phyloP scores from a whole-genome alignment of 2,329 filamentous ascomycete species.

The Cercospora sp. region DNA sequence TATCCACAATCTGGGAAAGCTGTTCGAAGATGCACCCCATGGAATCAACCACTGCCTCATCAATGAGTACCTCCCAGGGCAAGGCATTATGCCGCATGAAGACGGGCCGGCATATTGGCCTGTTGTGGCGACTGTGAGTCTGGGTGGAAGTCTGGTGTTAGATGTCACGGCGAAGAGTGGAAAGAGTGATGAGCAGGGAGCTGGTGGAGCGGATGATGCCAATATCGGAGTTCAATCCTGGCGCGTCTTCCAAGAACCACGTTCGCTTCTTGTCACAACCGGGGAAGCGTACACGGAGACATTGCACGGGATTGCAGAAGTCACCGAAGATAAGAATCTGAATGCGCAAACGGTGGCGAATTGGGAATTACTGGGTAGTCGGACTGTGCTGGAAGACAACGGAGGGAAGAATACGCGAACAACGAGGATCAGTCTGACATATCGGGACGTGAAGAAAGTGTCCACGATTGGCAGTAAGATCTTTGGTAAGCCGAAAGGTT shows the following conservation, averaged over 20 bases:
- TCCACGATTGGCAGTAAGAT: constrained; percentile 70
- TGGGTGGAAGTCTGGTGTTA: constrained; percentile 75
- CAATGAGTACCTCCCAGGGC: constrained; percentile 83
- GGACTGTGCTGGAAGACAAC: constrained; percentile 37
- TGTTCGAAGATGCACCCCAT: constrained; percentile 69
- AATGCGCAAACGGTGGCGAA: constrained; percentile 61
- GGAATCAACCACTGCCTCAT: constrained; percentile 87
- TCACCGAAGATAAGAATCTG: constrained; percentile 65
- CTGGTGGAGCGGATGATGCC: not conserved
- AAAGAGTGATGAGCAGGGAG: constrained; percentile 54
- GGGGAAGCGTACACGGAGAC: constrained; percentile 67
- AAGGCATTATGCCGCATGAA: constrained; percentile 98
- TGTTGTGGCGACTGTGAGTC: constrained; percentile 85
- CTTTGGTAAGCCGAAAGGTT: constrained; percentile 46
- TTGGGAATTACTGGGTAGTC: constrained; percentile 65
- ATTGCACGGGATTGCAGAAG: constrained; percentile 72
- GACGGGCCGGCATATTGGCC: constrained; percentile 85
- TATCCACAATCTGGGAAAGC: constrained; percentile 44
- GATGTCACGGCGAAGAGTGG: constrained; percentile 60
- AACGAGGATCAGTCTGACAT: constrained; percentile 72
- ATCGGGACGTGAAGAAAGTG: constrained; percentile 83
- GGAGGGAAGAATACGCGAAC: constrained; percentile 59
- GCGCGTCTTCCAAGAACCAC: constrained; percentile 77
- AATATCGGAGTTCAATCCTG: constrained; percentile 32
- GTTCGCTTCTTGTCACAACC: constrained; percentile 74